phyloP scores from a whole-genome alignment of 441 rosid genomes.

The Croton setiger region DNA sequence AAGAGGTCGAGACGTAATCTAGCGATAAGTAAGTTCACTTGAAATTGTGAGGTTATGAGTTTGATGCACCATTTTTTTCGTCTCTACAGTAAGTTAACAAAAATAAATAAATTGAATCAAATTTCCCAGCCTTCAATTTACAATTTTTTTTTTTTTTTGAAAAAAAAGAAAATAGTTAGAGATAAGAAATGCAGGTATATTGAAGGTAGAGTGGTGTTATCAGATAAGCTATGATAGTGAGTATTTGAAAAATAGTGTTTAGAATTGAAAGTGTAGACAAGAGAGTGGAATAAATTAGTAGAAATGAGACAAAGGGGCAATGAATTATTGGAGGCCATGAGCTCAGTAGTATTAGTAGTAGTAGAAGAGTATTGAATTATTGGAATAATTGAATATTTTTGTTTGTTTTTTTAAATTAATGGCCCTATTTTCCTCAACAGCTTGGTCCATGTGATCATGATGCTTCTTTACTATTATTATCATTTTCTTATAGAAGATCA shows the following conservation, averaged over 20 bases:
- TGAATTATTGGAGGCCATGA: constrained; percentile 39
- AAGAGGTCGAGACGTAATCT: too few relatives aligned
- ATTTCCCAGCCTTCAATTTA: too few relatives aligned
- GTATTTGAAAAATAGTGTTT: constrained; percentile 8
- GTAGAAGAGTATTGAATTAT: constrained; percentile 20
- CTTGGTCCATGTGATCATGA: constrained; percentile 39
- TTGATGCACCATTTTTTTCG: too few relatives aligned
- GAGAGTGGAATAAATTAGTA: constrained; percentile 17
- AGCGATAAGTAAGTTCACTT: too few relatives aligned
- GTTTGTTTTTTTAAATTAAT: background rate
- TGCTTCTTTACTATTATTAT: too few relatives aligned
- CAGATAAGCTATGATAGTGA: background rate
- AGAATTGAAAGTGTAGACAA: constrained; percentile 22
- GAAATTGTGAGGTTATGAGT: too few relatives aligned
- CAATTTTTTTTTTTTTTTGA: too few relatives aligned
- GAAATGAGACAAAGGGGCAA: constrained; percentile 27
- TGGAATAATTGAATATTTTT: constrained; percentile 17
- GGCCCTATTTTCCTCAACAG: constrained; percentile 25
- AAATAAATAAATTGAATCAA: too few relatives aligned
- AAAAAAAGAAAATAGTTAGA: too few relatives aligned
- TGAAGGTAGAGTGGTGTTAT: background rate
- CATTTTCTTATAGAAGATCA: background rate
- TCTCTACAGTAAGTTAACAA: too few relatives aligned
- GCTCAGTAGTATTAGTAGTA: constrained; percentile 24
- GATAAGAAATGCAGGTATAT: background rate